Evolutionary conservation across 164 flowering plant genomes (phyloP), one percentile per base, ranked within the genome.

Genomic region (Taxillus chinensis): DNA sequence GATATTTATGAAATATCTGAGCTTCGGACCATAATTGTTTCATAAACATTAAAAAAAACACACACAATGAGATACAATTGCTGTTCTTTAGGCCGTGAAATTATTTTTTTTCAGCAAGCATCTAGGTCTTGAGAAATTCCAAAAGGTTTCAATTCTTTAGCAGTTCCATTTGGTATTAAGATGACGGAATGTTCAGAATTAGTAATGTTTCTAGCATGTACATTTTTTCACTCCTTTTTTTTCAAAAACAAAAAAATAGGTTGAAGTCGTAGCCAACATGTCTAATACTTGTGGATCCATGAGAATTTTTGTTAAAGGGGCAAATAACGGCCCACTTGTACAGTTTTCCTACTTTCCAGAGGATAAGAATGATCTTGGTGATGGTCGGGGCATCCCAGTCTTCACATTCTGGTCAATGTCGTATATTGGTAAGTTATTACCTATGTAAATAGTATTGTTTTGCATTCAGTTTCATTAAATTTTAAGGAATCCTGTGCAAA

Each of bases 361-460:
- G 54, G 74, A 78, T 62, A 53, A 48, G 16, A 72, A 70, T 73
- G 93, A 89, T 63, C 10, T 60, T 64, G 96, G 95, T 51, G 98
- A 86, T 67, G 78, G 90, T 67, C 90, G 85, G 41, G 93, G 89
- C 5, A 67, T 80, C 17, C 82, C 92, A 39, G 89, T 83, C 60
- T 89, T 76, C 69, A 56, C 66, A 59, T 84, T 77, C 66, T 78
- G 61, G 81, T 62, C 89, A 41, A 67, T 86, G 62, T 63, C 84
- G 61, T 70, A 62, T 45, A 75, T 82, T 61, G 98, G 98, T 86
- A 81, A 61, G 76, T 62, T 7, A 14, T 53, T 62, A 7, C 41
- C 39, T 55, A 40, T 39, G 7, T 16, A 49, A 4, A 14, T 13
- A 13, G 52, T 49, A 37, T 39, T 10, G 42, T 8, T 55, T 6